Evolutionary conservation across 805 yeast species (phyloP), one percentile per base, ranked within the genome.

Genomic region (Cyberlindnera samutprakarnensis): DNA sequence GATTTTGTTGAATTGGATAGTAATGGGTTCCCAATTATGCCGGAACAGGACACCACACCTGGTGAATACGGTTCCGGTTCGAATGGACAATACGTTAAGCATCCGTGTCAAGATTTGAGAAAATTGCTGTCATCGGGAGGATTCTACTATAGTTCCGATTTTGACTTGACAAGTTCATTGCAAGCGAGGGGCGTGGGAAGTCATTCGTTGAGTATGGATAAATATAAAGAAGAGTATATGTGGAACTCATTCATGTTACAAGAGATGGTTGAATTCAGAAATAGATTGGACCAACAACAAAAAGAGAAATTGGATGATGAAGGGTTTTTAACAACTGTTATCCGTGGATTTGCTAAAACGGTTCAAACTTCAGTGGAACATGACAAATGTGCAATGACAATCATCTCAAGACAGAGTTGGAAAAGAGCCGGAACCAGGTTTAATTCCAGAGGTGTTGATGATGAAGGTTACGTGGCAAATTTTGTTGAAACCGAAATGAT

Each of bases 331-430:
- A 87, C 96, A 2, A 84, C 95, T 0, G 96, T 82, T 7, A 92
- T 92, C 33, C 67, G 98, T 37, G 99, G 99, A 0, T 92, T 87
- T 64, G 96, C 97, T 0, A 83, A 84, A 41, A 83, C 96, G 0
- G 64, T 71, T 27, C 57, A 62, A 4, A 53, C 75, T 1, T 48
- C 54, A 28, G 47, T 66, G 20, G 53, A 55, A 14, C 53, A 52
- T 17, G 44, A 59, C 18, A 59, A 59, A 22, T 65, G 75, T 1
- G 55, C 70, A 2, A 57, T 88, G 38, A 81, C 97, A 0, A 70
- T 90, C 14, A 76, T 92, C 13, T 88, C 96, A 1, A 82, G 92
- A 46, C 97, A 90, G 55, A 82, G 94, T n/a, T 92, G 97, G 86
- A 78, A 78, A 52, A 65, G 97, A 36, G 98, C 99, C 2, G 99